Conservation (phyloP, 192 early-diverging fungal species). For the Phlyctochytrium bullatum region DNA sequence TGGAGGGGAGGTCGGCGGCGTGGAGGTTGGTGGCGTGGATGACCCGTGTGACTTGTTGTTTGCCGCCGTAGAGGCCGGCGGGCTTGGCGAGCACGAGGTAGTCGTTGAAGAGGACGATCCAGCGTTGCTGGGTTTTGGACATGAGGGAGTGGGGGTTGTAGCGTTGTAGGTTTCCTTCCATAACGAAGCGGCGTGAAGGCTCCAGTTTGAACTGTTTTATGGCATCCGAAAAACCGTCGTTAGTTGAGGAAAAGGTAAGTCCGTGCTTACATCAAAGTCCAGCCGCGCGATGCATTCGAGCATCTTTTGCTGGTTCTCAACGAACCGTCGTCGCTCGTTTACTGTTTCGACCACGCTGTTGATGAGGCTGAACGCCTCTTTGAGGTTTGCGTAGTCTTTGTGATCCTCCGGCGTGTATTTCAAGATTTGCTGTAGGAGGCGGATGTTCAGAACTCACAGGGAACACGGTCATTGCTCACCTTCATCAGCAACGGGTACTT, state of each 20-base stretch:
- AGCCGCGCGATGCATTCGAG: conserved; percentile 19
- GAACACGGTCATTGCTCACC: conserved; percentile 19
- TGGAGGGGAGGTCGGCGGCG: too few species aligned
- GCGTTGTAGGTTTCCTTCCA: background rate
- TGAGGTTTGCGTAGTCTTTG: conserved; percentile 36
- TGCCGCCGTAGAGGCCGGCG: background rate
- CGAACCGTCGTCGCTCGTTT: conserved; percentile 45
- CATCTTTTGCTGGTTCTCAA: conserved; percentile 49
- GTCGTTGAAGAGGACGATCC: background rate
- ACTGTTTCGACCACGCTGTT: conserved; percentile 50
- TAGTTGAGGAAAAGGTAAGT: background rate
- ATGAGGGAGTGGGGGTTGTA: background rate
- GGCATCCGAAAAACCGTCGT: too few species aligned
- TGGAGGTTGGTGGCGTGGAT: too few species aligned
- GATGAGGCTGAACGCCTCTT: conserved; percentile 38
- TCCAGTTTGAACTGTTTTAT: conserved; percentile 3
- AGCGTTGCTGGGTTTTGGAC: background rate
- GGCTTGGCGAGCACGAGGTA: background rate
- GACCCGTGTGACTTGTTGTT: background rate
- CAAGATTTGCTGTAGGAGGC: conserved; percentile 35
- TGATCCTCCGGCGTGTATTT: conserved; percentile 46
- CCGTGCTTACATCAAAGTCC: background rate
- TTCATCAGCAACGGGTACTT: conserved; percentile 51
- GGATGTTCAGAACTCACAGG: background rate
- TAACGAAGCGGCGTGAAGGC: conserved; percentile 1